A percentile compares a stretch with the other conserved stretches of the same genome.
Evolutionary conservation across 1,284 basidiomycete genomes (phyloP).

Genomic region (Neotropicomus parvogracilis): DNA sequence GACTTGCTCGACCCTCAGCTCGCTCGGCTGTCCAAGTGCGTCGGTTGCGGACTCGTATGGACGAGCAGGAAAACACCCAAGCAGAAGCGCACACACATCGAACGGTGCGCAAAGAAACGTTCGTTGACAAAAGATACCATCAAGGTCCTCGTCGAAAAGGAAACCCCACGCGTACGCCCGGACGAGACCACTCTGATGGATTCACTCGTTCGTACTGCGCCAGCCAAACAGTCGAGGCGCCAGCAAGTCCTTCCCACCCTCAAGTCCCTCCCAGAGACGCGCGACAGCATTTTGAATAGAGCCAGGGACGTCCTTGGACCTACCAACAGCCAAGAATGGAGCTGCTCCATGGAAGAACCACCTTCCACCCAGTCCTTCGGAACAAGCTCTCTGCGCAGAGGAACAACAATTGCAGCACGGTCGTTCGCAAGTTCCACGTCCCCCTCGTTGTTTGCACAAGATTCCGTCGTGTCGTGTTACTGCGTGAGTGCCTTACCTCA

Average conservation of each 20-base stretch:
- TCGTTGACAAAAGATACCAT: conserved; percentile 54
- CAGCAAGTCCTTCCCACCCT: conserved; percentile 45
- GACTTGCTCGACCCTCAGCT: conserved; percentile 48
- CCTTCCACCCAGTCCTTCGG: conserved; percentile 43
- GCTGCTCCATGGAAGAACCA: conserved; percentile 7
- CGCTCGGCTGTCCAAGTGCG: conserved; percentile 50
- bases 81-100: conserved; percentile 65
- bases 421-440: not conserved
- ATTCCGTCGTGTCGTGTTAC: not conserved
- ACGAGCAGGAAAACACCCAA: conserved; percentile 57
- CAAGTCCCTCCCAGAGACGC: conserved; percentile 44
- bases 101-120: conserved; percentile 61
- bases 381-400: conserved; percentile 33
- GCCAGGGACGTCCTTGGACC: conserved; percentile 48
- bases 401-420: not conserved
- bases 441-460: conserved; percentile 23
- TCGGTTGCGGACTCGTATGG: conserved; percentile 65
- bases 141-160: conserved; percentile 47
- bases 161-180: conserved; percentile 31
- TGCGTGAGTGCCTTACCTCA: conserved; percentile 12
- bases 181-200: conserved; percentile 49
- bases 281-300: conserved; percentile 50
- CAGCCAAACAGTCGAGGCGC: conserved; percentile 45
- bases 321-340: conserved; percentile 4
- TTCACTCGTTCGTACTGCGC: conserved; percentile 44